Percentiles rank a stretch among this genome's conserved stretches.
These are phyloP conservation scores for Blastobotrys buckinghamii DNA, from an alignment of 1,139 yeast species.

Conservation along the genomic window DNA sequence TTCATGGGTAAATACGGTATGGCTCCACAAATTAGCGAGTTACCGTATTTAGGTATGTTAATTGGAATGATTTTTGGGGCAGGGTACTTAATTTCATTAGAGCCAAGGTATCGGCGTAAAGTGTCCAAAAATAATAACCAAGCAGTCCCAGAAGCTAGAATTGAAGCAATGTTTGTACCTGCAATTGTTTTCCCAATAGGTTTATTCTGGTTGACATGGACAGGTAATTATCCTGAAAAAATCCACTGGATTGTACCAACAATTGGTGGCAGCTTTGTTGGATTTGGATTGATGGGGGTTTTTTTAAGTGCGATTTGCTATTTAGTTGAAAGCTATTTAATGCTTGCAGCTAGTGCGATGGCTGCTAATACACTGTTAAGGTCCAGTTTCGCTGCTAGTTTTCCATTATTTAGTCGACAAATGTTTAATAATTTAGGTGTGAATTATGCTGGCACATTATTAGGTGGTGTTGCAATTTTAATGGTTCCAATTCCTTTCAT, in stretches of 20 bases:
- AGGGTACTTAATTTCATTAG: conserved; percentile 16
- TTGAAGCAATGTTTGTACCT: conserved; percentile 68
- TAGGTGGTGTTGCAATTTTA: conserved; percentile 60
- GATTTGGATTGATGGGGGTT: conserved; percentile 68
- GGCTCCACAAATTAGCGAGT: conserved; percentile 43
- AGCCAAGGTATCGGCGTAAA: conserved; percentile 35
- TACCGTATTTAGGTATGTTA: conserved; percentile 33
- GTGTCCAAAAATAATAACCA: conserved; percentile 47
- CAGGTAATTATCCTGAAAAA: conserved; percentile 60
- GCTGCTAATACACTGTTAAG: conserved; percentile 89
- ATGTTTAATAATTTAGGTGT: conserved; percentile 75
- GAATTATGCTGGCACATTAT: conserved; percentile 76
- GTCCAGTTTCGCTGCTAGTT: conserved; percentile 64
- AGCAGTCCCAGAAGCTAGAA: conserved; percentile 76
- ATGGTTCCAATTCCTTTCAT: conserved; percentile 73
- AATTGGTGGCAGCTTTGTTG: conserved; percentile 62
- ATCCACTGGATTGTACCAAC: conserved; percentile 89
- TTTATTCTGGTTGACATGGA: conserved; percentile 80
- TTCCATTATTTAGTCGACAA: conserved; percentile 73
- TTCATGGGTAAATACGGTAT: conserved; percentile 46
- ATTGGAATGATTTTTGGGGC: conserved; percentile 15
- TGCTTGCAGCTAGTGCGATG: conserved; percentile 83
- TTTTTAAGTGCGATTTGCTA: conserved; percentile 79
- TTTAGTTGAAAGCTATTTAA: conserved; percentile 69
- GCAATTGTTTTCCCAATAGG: conserved; percentile 70